Conservation (phyloP, 2,329 filamentous ascomycete species). For the Cyclaneusma minus region DNA sequence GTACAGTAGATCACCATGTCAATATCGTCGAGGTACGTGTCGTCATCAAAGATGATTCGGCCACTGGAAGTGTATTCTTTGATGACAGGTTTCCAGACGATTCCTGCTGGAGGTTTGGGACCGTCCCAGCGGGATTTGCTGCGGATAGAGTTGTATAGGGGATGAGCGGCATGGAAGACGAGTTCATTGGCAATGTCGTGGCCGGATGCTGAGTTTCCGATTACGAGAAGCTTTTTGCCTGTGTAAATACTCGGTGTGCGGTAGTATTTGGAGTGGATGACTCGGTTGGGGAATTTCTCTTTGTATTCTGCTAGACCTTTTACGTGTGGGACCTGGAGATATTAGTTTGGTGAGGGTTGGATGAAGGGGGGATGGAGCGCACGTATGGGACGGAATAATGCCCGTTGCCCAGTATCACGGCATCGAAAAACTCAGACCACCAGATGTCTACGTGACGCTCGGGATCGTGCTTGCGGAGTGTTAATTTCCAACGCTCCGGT, state of each 20-base stretch:
- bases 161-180: slow-evolving; percentile 20
- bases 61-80: slow-evolving; percentile 25
- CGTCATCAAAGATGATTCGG: slow-evolving; percentile 43
- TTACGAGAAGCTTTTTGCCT: slow-evolving; percentile 59
- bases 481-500: slow-evolving; percentile 27
- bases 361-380: background rate
- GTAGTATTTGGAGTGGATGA: slow-evolving; percentile 68
- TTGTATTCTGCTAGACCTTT: slow-evolving; percentile 42
- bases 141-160: slow-evolving; percentile 35
- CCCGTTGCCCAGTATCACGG: slow-evolving; percentile 58
- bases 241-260: slow-evolving; percentile 45
- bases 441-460: slow-evolving; percentile 29
- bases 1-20: slow-evolving; percentile 76
- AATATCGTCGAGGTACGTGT: slow-evolving; percentile 44
- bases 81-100: slow-evolving; percentile 38
- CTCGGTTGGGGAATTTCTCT: slow-evolving; percentile 35
- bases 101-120: slow-evolving; percentile 26
- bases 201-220: slow-evolving; percentile 75
- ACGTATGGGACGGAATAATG: slow-evolving; percentile 57
- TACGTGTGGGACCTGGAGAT: slow-evolving; percentile 36
- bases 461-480: slow-evolving; percentile 29
- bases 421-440: slow-evolving; percentile 45
- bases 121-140: slow-evolving; percentile 35
- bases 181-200: slow-evolving; percentile 62
- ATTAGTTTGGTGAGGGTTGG: background rate